phyloP scores from a whole-genome alignment of 208 protist genomes.

The Wallacemonas rigidus region DNA sequence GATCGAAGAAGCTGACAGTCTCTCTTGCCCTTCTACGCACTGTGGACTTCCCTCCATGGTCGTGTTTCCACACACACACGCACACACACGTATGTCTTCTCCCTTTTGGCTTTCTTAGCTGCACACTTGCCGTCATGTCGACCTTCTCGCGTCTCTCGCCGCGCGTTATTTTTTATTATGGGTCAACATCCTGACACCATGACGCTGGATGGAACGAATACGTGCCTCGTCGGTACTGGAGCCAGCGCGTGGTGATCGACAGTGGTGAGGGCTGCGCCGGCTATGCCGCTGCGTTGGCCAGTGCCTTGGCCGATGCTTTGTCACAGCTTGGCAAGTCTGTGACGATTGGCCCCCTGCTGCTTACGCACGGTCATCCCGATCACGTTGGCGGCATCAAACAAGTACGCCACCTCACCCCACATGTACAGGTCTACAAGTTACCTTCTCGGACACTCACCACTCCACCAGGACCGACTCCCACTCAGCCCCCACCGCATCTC shows the following conservation, averaged over 20 bases:
- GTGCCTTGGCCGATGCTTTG: constrained; percentile 28
- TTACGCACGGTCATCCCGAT: constrained; percentile 76
- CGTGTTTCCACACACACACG: too few relatives aligned
- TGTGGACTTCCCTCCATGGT: too few relatives aligned
- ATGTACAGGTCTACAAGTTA: constrained; percentile 52
- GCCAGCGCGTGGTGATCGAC: constrained; percentile 55
- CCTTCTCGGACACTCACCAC: constrained; percentile 30
- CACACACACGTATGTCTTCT: too few relatives aligned
- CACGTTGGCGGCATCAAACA: constrained; percentile 61
- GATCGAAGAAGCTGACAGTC: too few relatives aligned
- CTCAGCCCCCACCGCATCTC: constrained; percentile 27
- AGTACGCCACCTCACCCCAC: constrained; percentile 39
- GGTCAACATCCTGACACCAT: constrained; percentile 68
- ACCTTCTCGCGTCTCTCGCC: constrained; percentile 36
- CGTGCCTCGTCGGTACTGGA: constrained; percentile 68
- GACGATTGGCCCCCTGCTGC: constrained; percentile 45
- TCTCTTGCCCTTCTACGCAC: too few relatives aligned
- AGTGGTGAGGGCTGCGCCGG: constrained; percentile 49
- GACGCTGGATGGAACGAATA: constrained; percentile 78
- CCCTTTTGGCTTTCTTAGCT: neutral
- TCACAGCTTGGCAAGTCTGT: constrained; percentile 37
- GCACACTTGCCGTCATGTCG: constrained; percentile 3
- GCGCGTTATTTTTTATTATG: constrained; percentile 55
- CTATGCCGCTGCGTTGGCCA: constrained; percentile 40
- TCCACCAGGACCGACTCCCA: constrained; percentile 29